Base-by-base conservation (phyloP, 169 alveolate species). In the Babesia divergens region DNA sequence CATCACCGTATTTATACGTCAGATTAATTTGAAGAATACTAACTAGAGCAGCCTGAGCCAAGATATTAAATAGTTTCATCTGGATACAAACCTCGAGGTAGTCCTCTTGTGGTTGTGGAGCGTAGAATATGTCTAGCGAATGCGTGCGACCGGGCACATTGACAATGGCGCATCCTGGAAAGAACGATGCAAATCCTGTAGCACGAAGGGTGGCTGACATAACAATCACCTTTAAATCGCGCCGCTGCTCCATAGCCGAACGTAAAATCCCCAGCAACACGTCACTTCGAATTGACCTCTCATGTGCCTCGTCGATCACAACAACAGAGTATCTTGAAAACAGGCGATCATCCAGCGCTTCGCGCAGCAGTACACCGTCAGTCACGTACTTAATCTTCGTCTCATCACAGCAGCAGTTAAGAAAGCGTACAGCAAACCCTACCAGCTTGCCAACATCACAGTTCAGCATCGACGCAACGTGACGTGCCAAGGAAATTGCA, bases 291-390 rank as follows among this genome's bases (percentile, higher is more conserved):
- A 94, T 85, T 40, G 98, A 91, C 70, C 99, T 89, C 68, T 96
- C 99, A 74, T 96, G 99, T n/a, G 94, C 96, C 81, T 96, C 99
- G 87, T 96, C 99, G 16, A 96, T 74, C 11, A 96, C 88, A 16
- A 96, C 84, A 26, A 90, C 92, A 26, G 92, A 89, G 74, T 93
- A 96, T 66, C 89, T 84, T 42, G 86, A 72, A 65, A 95, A 89
- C 22, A 83, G 67, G 6, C 81, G 83, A 50, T 92, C 95, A 26
- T 90, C 69, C 43, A 94, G 86, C 20, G 96, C 94, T 77, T 95
- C 98, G 59, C 98, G 90, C 26, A 95, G 89, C 16, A 95, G 86
- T 93, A 95, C 94, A 6, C 98, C 98, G 81, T 95, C 98, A 11
- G 98, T 95, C 5, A 94, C 93, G 71, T 84, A 95, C 83, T 94